These are phyloP conservation scores for Tardiomyces depauwii DNA, from an alignment of 1,139 yeast species.

Conservation along the genomic window DNA sequence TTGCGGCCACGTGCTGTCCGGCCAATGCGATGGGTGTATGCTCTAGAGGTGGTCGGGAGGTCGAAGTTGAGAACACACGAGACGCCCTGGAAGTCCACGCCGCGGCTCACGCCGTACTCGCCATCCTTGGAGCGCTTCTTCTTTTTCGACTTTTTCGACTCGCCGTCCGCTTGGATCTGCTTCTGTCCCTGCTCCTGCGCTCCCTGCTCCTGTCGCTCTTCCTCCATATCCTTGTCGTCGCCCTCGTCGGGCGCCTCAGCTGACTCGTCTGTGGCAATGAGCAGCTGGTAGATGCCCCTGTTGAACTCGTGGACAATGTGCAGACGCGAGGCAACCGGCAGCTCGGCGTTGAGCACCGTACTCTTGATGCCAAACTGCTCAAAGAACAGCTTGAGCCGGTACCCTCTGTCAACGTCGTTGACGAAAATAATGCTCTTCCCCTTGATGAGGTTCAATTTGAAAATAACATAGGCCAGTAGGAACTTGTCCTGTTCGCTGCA, in stretches of 20 bases:
- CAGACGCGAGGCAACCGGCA: constrained; percentile 85
- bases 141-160: constrained; percentile 12
- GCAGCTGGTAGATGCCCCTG: constrained; percentile 71
- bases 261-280: constrained; percentile 93
- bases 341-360: constrained; percentile 82
- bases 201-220: constrained; percentile 19
- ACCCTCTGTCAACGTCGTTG: constrained; percentile 91
- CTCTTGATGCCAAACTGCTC: constrained; percentile 92
- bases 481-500: constrained; percentile 89
- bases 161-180: constrained; percentile 9
- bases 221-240: constrained; percentile 28
- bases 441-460: constrained; percentile 76
- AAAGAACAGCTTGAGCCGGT: constrained; percentile 76
- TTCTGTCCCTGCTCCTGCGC: constrained; percentile 10
- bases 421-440: constrained; percentile 91
- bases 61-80: constrained; percentile 96
- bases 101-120: constrained; percentile 93
- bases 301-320: constrained; percentile 95
- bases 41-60: constrained; percentile 78
- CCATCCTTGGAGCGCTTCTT: constrained; percentile 20
- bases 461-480: constrained; percentile 77
- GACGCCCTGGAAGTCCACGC: constrained; percentile 92
- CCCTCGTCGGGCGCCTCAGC: constrained; percentile 39
- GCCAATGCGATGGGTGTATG: constrained; percentile 91
- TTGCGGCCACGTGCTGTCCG: constrained; percentile 98